Base-by-base conservation (phyloP, 495 filamentous ascomycete species). In the Trichodelitschia bisporula region DNA sequence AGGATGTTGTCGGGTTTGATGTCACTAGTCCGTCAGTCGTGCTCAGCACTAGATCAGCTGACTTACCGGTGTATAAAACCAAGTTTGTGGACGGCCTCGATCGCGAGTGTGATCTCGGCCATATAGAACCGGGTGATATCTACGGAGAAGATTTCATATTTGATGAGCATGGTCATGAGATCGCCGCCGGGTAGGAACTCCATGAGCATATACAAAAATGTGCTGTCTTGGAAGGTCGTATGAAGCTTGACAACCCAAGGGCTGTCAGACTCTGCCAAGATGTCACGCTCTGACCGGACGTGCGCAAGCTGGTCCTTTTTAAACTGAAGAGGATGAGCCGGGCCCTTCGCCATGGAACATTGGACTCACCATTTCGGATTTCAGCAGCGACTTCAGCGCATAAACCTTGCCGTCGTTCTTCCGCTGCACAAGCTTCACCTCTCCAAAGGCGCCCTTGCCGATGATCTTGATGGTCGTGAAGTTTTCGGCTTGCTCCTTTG, bases 111-210 rank as follows among this genome's bases (percentile, higher is more conserved):
- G 43, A 95, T 83, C 53, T 99, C 83, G 15, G 89, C 86, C 66
- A 99, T 95, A 55, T 99, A 99, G 57, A 99, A 99, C 11, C 89
- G 69, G 19, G 86, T 99, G 40, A 99, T 92, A 36, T 95, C 86
- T 47, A 93, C 82, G 0, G 80, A 89, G 54, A 99, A 99, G 43
- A 99, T 91, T 50, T 99, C 86, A 46, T 99, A 95, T 58, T 93
- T 95, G 56, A 99, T 99, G 41, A 99, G 63, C 86, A 99, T 99
- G 19, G 86, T 99, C 86, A 99, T 99, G 45, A 99, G 52, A 59
- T 99, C 86, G 44, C 86, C 86, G 47, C 86, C 86, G 10, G 86
- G 86, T 42, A 95, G 64, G 54, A 93, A 99, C 53, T 99, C 86
- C 86, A 99, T 95, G 34, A 99, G 65, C 66, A 99, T 76, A 55